Evolutionary conservation across 768 basidiomycete species (phyloP).

Genomic region (Serendipita sp.): DNA sequence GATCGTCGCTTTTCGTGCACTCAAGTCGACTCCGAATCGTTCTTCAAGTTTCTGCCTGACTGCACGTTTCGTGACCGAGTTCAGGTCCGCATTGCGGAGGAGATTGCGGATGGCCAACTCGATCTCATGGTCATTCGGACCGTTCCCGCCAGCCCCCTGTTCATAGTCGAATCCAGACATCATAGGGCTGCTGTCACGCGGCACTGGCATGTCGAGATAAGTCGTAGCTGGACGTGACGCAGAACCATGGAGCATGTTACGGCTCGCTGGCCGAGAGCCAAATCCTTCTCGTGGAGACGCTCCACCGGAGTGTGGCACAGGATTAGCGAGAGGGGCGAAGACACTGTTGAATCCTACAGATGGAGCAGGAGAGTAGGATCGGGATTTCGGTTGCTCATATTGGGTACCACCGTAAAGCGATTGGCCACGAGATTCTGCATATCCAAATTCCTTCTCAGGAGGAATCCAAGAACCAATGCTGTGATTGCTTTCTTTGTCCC

Average conservation of each 20-base stretch:
- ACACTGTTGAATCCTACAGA: conserved; percentile 35
- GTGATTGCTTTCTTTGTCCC: conserved; percentile 95
- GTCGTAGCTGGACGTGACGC: conserved; percentile 60
- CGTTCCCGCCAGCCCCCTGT: conserved; percentile 10
- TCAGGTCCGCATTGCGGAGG: conserved; percentile 65
- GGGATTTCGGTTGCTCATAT: conserved; percentile 49
- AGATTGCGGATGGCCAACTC: conserved; percentile 60
- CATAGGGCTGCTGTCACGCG: conserved; percentile 36
- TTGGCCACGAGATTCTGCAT: conserved; percentile 59
- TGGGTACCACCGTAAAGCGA: conserved; percentile 79
- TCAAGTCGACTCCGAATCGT: conserved; percentile 63
- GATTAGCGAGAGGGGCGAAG: conserved; percentile 9
- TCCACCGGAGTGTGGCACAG: conserved; percentile 43
- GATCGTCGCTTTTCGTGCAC: conserved; percentile 52
- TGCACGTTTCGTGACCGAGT: conserved; percentile 82
- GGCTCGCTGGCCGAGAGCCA: conserved; percentile 7
- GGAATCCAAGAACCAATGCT: conserved; percentile 89
- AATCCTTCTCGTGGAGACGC: conserved; percentile 38
- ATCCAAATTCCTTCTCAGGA: conserved; percentile 49
- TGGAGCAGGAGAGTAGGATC: conserved; percentile 55
- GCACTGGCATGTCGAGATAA: conserved; percentile 60
- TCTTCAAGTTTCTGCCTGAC: conserved; percentile 74
- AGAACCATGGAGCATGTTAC: conserved; percentile 13
- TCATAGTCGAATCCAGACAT: conserved; percentile 21
- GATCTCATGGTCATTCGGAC: conserved; percentile 55